Base-by-base conservation (phyloP, 495 filamentous ascomycete species). In the Aeminium ludgeri region DNA sequence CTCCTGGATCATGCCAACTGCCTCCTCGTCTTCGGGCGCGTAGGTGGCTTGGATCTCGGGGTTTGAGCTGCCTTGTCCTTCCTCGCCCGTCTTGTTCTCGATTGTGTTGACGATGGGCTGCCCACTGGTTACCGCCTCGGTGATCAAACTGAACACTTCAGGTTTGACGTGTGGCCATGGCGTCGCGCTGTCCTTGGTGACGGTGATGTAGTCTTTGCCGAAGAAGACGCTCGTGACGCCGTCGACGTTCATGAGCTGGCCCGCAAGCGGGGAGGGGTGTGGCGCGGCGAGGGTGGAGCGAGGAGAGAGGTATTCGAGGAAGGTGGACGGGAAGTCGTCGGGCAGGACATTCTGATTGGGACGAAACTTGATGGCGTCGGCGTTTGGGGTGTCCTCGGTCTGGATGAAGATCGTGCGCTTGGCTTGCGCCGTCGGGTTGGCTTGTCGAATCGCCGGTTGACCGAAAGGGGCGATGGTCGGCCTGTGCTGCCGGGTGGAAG, bases 1-100 rank as follows among this genome's bases (percentile, higher is more conserved):
- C 63, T 97, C 89, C 62, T 96, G 94, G 59, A 97, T 94, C 89
- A 95, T 95, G 41, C 82, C 76, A 20, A 96, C 76, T 8, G 93
- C 84, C 59, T 97, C 89, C 46, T 76, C 79, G 53, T 97, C 89
- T 35, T 85, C 76, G 52, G 87, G 83, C 48, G 85, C 72, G 54
- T 80, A 92, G 31, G 64, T 65, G 7, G 43, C 43, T 17, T 41
- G 19, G 1, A 30, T 36, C 36, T 51, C 48, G 25, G 31, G 16
- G 32, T 12, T 40, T 2, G 44, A 43, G 25, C 33, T 39, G 23
- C 44, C 43, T 43, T 79, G 70, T 0, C 70, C 70, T 12, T 68
- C 65, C 17, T 73, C 64, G 12, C 64, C 68, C 0, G 62, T 56
- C 33, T 65, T 72, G 41, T 68, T 68, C 49, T 80, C 81, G 4